These are phyloP conservation scores for Blastocystis sp. DNA, from an alignment of 352 stramenopile species.

Conservation along the genomic window DNA sequence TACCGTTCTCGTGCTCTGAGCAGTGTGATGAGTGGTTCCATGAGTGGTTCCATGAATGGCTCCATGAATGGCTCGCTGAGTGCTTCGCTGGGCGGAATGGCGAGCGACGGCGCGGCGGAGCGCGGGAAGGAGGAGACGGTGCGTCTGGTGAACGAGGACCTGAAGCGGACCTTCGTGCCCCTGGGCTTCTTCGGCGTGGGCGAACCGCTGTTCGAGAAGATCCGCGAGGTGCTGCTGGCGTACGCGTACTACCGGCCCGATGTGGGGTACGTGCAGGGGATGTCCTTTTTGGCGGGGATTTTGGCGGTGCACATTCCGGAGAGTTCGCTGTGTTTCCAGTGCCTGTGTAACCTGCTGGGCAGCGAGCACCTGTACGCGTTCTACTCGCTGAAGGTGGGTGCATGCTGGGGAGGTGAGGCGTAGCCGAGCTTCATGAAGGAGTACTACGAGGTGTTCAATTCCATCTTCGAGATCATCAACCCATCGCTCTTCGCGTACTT, in stretches of 20 bases:
- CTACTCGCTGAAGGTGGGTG: conserved; percentile 50
- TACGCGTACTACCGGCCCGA: conserved; percentile 66
- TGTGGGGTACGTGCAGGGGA: conserved; percentile 64
- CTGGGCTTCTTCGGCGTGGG: conserved; percentile 31
- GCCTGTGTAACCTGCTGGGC: conserved; percentile 44
- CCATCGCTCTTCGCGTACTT: conserved; percentile 45
- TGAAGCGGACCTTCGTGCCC: conserved; percentile 43
- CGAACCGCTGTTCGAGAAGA: conserved; percentile 51
- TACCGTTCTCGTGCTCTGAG: conserved; percentile 6
- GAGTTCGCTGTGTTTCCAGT: conserved; percentile 62
- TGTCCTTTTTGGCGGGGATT: conserved; percentile 67
- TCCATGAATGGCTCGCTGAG: background rate
- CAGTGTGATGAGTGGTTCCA: background rate
- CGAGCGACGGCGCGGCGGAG: background rate
- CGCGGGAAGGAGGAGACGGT: conserved; percentile 54
- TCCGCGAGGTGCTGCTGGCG: conserved; percentile 38
- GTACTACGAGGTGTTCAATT: conserved; percentile 64
- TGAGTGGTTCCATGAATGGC: background rate
- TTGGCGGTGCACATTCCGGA: conserved; percentile 62
- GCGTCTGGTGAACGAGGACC: conserved; percentile 39
- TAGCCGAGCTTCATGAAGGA: conserved; percentile 30
- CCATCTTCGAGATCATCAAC: conserved; percentile 41
- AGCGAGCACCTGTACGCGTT: conserved; percentile 66
- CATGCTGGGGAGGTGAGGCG: background rate
- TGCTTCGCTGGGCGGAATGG: background rate